Conservation (phyloP, 1,139 yeast genomes). For the Sugiyamaella pinicola region DNA sequence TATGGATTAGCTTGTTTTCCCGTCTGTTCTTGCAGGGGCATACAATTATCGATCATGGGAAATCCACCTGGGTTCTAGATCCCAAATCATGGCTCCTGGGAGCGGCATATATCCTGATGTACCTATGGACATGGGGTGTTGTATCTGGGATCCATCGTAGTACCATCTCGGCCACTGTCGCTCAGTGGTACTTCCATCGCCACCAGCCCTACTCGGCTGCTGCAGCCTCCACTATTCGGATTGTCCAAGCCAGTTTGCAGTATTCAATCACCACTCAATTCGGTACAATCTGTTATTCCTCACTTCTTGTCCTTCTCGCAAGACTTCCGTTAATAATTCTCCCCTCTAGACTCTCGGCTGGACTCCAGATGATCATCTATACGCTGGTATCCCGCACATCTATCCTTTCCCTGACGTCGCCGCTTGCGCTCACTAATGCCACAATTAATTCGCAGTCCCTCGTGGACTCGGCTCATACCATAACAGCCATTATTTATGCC, state of each 20-base stretch:
- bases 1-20: conserved; percentile 45
- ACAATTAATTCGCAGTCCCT: conserved; percentile 41
- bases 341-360: conserved; percentile 39
- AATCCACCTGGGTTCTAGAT: conserved; percentile 39
- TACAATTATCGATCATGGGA: conserved; percentile 32
- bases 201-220: conserved; percentile 34
- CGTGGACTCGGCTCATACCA: conserved; percentile 39
- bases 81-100: conserved; percentile 43
- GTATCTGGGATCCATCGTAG: conserved; percentile 45
- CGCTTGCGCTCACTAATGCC: conserved; percentile 46
- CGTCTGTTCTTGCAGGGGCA: conserved; percentile 45
- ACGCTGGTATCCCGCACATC: conserved; percentile 39
- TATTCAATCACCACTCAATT: conserved; percentile 42
- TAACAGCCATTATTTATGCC: conserved; percentile 30
- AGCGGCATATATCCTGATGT: conserved; percentile 44
- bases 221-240: conserved; percentile 25
- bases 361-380: conserved; percentile 36
- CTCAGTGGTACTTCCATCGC: conserved; percentile 47
- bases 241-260: conserved; percentile 35
- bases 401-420: conserved; percentile 39
- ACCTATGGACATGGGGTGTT: conserved; percentile 49
- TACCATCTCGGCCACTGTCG: conserved; percentile 42
- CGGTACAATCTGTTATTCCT: conserved; percentile 45
- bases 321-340: conserved; percentile 44
- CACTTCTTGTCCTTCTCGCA: conserved; percentile 41